Conservation (phyloP, 2,329 filamentous ascomycete genomes). For the Fusarium neocosmosporiellum region DNA sequence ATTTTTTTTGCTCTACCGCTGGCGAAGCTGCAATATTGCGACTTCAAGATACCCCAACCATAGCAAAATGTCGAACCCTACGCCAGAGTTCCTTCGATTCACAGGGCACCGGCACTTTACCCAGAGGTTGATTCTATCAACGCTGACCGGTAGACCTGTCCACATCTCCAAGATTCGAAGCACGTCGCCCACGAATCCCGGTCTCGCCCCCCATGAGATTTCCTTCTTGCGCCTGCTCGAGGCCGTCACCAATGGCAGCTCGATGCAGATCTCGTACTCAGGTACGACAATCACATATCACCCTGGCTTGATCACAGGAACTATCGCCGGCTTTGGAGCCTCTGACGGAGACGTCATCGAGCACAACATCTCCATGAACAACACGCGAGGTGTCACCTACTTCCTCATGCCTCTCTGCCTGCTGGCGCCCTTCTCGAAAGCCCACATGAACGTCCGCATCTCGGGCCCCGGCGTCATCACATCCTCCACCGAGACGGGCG, state of each 20-base stretch:
- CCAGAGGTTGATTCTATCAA: slow-evolving; percentile 87
- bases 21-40: slow-evolving; percentile 32
- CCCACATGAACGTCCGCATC: slow-evolving; percentile 89
- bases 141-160: slow-evolving; percentile 87
- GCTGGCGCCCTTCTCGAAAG: slow-evolving; percentile 92
- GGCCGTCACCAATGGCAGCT: slow-evolving; percentile 92
- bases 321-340: slow-evolving; percentile 79
- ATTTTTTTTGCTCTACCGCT: slow-evolving; percentile 47
- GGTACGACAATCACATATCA: slow-evolving; percentile 93
- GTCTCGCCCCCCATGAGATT: slow-evolving; percentile 91
- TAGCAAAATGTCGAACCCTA: slow-evolving; percentile 55
- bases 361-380: slow-evolving; percentile 82
- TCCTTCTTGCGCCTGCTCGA: slow-evolving; percentile 96
- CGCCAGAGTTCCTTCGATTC: slow-evolving; percentile 75
- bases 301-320: slow-evolving; percentile 91
- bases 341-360: slow-evolving; percentile 78
- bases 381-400: slow-evolving; percentile 86
- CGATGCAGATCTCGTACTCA: slow-evolving; percentile 95
- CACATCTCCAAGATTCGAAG: slow-evolving; percentile 95
- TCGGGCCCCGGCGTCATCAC: slow-evolving; percentile 94
- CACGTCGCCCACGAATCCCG: slow-evolving; percentile 85
- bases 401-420: slow-evolving; percentile 91
- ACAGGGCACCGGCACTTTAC: slow-evolving; percentile 86
- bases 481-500: slow-evolving; percentile 81
- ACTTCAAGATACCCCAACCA: slow-evolving; percentile 38